Base-by-base conservation (phyloP, 331 rosid genomes). In the Acacia pycnantha region DNA sequence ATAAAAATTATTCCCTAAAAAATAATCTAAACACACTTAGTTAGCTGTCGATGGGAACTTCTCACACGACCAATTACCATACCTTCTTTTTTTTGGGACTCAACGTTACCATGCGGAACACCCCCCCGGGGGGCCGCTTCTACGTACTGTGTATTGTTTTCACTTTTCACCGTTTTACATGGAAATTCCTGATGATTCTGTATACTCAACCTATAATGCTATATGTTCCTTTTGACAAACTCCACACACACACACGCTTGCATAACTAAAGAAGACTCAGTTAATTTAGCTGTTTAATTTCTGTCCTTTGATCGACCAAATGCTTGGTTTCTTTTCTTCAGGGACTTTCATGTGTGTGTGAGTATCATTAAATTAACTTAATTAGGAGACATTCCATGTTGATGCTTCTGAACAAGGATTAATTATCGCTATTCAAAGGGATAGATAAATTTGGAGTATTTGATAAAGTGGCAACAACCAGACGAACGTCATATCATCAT, bases 41-140 rank as follows among this genome's bases (percentile, higher is more conserved):
- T 69, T 69, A 19, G 72, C 67, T 24, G 44, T 18, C 47, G 5
- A 33, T 4, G 0, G 5, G 54, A 73, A 16, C 13, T 22, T 40
- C 14, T 73, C n/a, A 44, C 4, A 5, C 66, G 44, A 33, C 43
- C 22, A 65, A 67, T 6, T 56, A 79, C 83, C 74, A 79, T 0
- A 54, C 62, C 27, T n/a, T 2, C 1, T 0, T 50, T n/a, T 4
- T 50, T 50, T 50, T 47, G 46, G 46, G 46, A 10, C 46, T 43
- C 46, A 50, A 16, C 19, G 4, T 19, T 73, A 79, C 81, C 83
- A 41, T 54, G 43, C 75, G 31, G 48, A n/a, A n/a, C n/a, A n/a
- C 66, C 1, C 19, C 13, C 66, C 43, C 56, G n/a, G n/a, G n/a
- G n/a, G n/a, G n/a, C n/a, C n/a, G n/a, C 61, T 31, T 53, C 21